These are phyloP conservation scores for Lagerstroemia speciosa DNA, from an alignment of 345 rosid genomes.

Conservation along the genomic window DNA sequence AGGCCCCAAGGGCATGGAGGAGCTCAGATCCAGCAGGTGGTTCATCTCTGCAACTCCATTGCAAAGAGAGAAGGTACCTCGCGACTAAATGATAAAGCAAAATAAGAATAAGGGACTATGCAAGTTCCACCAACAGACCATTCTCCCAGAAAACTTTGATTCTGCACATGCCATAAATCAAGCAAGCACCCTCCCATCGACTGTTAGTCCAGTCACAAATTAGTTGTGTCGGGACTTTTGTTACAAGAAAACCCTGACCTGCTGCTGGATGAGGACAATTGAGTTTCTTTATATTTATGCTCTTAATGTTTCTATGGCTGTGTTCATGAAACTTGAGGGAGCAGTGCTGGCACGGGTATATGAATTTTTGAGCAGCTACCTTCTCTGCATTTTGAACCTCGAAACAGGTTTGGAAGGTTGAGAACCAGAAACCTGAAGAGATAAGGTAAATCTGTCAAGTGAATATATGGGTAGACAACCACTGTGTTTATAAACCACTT, in stretches of 20 bases:
- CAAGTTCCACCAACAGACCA: not conserved
- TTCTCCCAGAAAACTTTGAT: not conserved
- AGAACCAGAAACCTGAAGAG: conserved; percentile 33
- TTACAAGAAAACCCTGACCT: not conserved
- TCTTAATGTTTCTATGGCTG: not conserved
- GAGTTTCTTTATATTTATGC: no score
- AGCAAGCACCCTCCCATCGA: no score
- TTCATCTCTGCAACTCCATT: conserved; percentile 40
- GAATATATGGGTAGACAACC: not conserved
- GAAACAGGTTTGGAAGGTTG: conserved; percentile 69
- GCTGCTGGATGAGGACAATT: not conserved
- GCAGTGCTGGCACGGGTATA: not conserved
- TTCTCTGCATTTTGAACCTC: conserved; percentile 71
- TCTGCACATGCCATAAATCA: not conserved
- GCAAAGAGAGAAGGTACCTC: conserved; percentile 39
- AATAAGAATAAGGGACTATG: not conserved
- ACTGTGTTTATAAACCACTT: no score
- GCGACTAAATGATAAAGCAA: conserved; percentile 32
- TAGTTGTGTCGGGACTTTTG: not conserved
- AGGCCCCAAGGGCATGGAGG: conserved; percentile 29
- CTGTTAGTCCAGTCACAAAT: not conserved
- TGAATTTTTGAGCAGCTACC: conserved; percentile 18
- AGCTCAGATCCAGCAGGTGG: conserved; percentile 69
- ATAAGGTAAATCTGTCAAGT: not conserved
- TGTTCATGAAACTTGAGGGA: not conserved